Conservation (phyloP, 2,329 filamentous ascomycete genomes). For the Diplodia mutila region DNA sequence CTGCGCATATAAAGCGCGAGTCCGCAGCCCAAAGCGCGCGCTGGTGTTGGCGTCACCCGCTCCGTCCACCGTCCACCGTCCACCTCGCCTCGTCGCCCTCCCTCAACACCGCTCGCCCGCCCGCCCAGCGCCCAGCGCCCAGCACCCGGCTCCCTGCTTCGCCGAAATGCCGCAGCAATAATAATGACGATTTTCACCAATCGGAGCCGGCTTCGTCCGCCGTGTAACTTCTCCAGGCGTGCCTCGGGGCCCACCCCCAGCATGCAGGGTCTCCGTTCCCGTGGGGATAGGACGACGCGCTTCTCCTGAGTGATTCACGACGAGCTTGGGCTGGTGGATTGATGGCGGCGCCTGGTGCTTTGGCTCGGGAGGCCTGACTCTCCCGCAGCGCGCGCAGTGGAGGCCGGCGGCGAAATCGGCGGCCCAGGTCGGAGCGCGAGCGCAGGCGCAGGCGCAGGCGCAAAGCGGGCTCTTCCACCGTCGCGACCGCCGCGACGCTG, state of each 20-base stretch:
- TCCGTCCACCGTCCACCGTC: not conserved
- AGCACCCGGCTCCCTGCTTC: not conserved
- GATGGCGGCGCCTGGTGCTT: not conserved
- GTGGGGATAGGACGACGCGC: not conserved
- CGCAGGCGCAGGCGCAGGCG: not conserved
- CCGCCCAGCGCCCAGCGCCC: not conserved
- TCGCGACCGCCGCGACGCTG: not conserved
- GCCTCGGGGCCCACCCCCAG: not conserved
- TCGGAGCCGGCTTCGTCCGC: not conserved
- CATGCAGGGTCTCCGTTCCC: not conserved
- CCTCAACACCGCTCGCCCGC: not conserved
- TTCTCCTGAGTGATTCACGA: not conserved
- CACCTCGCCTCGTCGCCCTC: not conserved
- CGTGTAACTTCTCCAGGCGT: not conserved
- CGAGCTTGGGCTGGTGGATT: not conserved
- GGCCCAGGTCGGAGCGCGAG: not conserved
- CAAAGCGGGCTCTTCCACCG: constrained; percentile 6
- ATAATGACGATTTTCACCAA: too few relatives aligned
- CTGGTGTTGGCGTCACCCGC: not conserved
- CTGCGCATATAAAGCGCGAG: not conserved
- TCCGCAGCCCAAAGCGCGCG: not conserved
- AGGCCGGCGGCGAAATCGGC: constrained; percentile 13
- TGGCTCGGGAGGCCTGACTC: not conserved
- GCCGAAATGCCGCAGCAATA: too few relatives aligned
- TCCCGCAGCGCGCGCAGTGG: not conserved